Evolutionary conservation across 2,329 filamentous ascomycete species (phyloP).

Genomic region (Stachybotrys elegans): DNA sequence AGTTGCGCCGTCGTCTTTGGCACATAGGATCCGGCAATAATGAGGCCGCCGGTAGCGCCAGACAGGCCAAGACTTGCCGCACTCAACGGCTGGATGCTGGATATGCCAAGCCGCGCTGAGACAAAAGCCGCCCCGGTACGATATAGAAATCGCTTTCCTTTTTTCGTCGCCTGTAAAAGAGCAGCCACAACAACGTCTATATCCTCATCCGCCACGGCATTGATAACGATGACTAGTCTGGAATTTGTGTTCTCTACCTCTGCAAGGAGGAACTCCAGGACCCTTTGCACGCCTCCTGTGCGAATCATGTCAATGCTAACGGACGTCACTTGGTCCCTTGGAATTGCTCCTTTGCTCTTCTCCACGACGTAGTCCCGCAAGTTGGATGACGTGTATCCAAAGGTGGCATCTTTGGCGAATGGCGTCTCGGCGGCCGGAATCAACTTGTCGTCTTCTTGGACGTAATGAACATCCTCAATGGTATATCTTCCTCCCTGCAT

Average conservation of each 20-base stretch:
- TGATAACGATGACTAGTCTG: slow-evolving; percentile 40
- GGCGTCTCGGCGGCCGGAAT: slow-evolving; percentile 44
- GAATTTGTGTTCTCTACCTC: slow-evolving; percentile 21
- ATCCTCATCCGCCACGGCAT: slow-evolving; percentile 48
- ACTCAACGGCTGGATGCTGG: slow-evolving; percentile 43
- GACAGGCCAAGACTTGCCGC: slow-evolving; percentile 35
- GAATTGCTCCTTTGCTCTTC: slow-evolving; percentile 41
- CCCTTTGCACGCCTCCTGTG: slow-evolving; percentile 33
- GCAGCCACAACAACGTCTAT: slow-evolving; percentile 51
- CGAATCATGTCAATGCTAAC: slow-evolving; percentile 44
- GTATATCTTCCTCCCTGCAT: slow-evolving; percentile 53
- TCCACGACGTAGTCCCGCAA: slow-evolving; percentile 41
- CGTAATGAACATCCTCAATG: slow-evolving; percentile 53
- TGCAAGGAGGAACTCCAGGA: slow-evolving; percentile 33
- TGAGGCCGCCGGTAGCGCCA: slow-evolving; percentile 38
- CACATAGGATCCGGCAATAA: slow-evolving; percentile 54
- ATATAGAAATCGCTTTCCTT: slow-evolving; percentile 29
- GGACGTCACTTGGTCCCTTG: slow-evolving; percentile 31
- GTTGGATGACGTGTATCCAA: slow-evolving; percentile 51
- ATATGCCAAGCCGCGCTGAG: slow-evolving; percentile 45
- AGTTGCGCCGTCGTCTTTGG: slow-evolving; percentile 55
- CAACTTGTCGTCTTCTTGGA: slow-evolving; percentile 39
- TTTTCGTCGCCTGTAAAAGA: slow-evolving; percentile 29
- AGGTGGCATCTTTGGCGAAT: slow-evolving; percentile 53
- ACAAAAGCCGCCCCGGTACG: slow-evolving; percentile 37